Conservation (phyloP, 78 protist genomes). For the Dictyostelium citrinum region DNA sequence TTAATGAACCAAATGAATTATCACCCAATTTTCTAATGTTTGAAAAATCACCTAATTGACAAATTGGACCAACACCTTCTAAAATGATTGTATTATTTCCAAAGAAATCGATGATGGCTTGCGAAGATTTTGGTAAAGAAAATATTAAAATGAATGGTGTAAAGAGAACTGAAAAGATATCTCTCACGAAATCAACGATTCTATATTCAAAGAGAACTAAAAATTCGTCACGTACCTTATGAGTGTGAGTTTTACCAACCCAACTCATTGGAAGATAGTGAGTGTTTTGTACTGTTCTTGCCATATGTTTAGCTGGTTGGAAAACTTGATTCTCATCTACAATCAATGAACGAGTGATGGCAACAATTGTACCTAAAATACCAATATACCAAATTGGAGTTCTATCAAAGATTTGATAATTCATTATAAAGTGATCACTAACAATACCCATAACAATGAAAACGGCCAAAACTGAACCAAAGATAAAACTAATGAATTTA, state of each 20-base stretch:
- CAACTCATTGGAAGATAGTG: slow-evolving; percentile 82
- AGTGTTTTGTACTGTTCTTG: slow-evolving; percentile 62
- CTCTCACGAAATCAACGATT: slow-evolving; percentile 60
- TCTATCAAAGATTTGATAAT: slow-evolving; percentile 65
- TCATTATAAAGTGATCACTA: slow-evolving; percentile 74
- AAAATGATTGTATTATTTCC: slow-evolving; percentile 51
- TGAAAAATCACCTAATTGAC: slow-evolving; percentile 76
- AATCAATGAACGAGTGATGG: slow-evolving; percentile 56
- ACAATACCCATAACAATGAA: slow-evolving; percentile 59
- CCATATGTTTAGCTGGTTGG: slow-evolving; percentile 80
- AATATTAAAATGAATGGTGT: slow-evolving; percentile 83
- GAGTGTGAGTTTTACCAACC: slow-evolving; percentile 73
- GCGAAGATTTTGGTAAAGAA: slow-evolving; percentile 63
- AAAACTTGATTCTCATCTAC: slow-evolving; percentile 63
- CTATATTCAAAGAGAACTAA: slow-evolving; percentile 73
- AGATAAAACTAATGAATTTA: slow-evolving; percentile 72
- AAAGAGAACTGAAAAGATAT: slow-evolving; percentile 71
- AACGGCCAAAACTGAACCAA: slow-evolving; percentile 75
- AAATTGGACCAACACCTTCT: slow-evolving; percentile 82
- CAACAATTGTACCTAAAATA: slow-evolving; percentile 72
- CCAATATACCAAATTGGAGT: slow-evolving; percentile 81
- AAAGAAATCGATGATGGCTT: slow-evolving; percentile 71
- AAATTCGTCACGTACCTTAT: slow-evolving; percentile 63
- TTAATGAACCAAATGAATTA: neutral
- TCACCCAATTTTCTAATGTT: slow-evolving; percentile 42